Conservation (phyloP, 2,329 filamentous ascomycete genomes). For the Emericellopsis cladophorae region DNA sequence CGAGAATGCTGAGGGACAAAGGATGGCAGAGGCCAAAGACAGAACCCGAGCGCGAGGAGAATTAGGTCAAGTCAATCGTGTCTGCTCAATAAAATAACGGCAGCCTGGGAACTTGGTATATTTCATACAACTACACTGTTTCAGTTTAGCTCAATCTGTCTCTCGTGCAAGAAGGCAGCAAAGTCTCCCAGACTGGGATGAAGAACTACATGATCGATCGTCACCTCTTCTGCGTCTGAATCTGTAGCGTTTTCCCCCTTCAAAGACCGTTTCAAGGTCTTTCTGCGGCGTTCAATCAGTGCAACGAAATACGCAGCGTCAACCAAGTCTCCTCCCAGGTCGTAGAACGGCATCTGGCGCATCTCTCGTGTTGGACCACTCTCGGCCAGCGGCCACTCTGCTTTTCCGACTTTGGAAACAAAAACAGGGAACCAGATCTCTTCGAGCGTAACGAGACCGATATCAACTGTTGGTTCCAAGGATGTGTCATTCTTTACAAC, state of each 20-base stretch:
- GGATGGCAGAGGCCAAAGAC: too few species aligned
- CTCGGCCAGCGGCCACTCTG: background rate
- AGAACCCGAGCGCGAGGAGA: too few species aligned
- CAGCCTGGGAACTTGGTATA: too few species aligned
- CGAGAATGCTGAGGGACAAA: too few species aligned
- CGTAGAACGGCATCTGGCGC: conserved; percentile 2
- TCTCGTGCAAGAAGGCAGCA: conserved; percentile 1
- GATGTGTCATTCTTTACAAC: background rate
- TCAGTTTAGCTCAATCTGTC: background rate
- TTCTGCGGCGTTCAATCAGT: conserved; percentile 1
- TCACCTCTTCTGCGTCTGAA: conserved; percentile 1
- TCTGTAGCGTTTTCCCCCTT: background rate
- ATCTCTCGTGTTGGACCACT: background rate
- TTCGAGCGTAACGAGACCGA: background rate
- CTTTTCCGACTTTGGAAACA: background rate
- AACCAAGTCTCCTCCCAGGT: conserved; percentile 2
- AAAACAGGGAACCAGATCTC: conserved; percentile 3
- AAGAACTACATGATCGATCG: conserved; percentile 2
- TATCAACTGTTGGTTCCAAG: background rate
- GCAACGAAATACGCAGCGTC: conserved; percentile 2
- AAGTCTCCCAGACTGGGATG: conserved; percentile 3
- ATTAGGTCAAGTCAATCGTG: too few species aligned
- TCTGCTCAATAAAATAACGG: too few species aligned
- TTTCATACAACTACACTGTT: too few species aligned
- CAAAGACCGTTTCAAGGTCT: background rate